Evolutionary conservation across 2,329 filamentous ascomycete species (phyloP).

Genomic region (Graphilbum fragrans): DNA sequence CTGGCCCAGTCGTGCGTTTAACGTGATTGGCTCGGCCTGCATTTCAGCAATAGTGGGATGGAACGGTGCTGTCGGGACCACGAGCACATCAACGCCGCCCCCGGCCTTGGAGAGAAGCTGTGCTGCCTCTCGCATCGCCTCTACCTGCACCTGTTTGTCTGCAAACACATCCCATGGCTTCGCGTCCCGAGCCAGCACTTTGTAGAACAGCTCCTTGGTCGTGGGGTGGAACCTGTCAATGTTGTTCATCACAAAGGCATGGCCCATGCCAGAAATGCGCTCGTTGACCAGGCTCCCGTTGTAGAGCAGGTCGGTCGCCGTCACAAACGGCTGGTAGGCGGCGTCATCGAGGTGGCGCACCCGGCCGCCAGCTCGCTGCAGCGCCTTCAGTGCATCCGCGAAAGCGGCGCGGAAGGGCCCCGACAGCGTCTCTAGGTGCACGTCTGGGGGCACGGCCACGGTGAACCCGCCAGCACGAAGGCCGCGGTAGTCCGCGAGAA

Average conservation of each 20-base stretch:
- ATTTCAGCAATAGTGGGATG: constrained; percentile 34
- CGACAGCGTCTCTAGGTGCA: constrained; percentile 35
- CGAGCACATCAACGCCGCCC: constrained; percentile 25
- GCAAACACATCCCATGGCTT: constrained; percentile 34
- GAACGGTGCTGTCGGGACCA: constrained; percentile 30
- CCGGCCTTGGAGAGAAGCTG: neutral
- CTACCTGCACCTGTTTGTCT: constrained; percentile 31
- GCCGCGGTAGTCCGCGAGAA: constrained; percentile 13
- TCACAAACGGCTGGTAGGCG: constrained; percentile 33
- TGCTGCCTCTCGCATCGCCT: constrained; percentile 23
- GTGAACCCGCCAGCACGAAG: constrained; percentile 19
- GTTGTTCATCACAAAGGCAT: constrained; percentile 21
- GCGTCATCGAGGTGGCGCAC: constrained; percentile 17
- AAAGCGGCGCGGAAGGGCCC: constrained; percentile 19
- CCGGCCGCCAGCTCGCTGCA: constrained; percentile 13
- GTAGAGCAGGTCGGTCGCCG: constrained; percentile 37
- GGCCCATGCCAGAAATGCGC: constrained; percentile 27
- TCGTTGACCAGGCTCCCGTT: constrained; percentile 38
- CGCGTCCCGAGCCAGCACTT: constrained; percentile 22
- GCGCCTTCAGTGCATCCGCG: neutral
- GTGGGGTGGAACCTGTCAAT: constrained; percentile 33
- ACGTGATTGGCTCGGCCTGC: constrained; percentile 31
- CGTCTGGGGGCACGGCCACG: constrained; percentile 35
- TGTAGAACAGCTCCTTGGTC: constrained; percentile 29
- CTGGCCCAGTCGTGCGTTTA: constrained; percentile 35